These are phyloP conservation scores for Tephrocybe sp. DNA, from an alignment of 768 basidiomycete genomes.

Conservation along the genomic window DNA sequence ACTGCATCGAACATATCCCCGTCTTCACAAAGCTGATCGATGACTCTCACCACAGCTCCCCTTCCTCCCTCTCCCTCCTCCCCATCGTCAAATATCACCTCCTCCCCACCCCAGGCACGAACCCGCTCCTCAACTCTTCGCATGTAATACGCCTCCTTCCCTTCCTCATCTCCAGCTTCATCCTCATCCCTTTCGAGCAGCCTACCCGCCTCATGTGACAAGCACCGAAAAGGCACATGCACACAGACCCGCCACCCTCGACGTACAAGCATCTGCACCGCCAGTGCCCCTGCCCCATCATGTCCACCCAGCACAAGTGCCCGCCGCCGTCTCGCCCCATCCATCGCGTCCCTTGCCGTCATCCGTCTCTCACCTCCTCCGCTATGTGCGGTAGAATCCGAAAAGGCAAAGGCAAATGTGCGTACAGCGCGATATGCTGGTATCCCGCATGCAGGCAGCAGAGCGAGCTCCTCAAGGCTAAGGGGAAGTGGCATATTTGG, in stretches of 20 bases:
- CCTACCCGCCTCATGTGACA: conserved; percentile 11
- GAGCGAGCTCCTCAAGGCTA: conserved; percentile 71
- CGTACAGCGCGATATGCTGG: conserved; percentile 82
- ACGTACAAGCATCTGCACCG: conserved; percentile 70
- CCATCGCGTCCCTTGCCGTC: conserved; percentile 5
- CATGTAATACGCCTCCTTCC: conserved; percentile 40
- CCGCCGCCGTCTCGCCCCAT: conserved; percentile 25
- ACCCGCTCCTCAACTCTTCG: conserved; percentile 48
- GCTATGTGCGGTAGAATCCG: conserved; percentile 6
- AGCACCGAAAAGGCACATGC: conserved; percentile 41
- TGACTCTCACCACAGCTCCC: conserved; percentile 46
- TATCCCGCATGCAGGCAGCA: conserved; percentile 76
- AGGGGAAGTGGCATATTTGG: conserved; percentile 13
- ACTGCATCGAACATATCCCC: conserved; percentile 74
- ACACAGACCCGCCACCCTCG: conserved; percentile 75
- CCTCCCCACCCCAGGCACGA: conserved; percentile 71
- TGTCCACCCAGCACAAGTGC: conserved; percentile 70
- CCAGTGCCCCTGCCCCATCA: conserved; percentile 73
- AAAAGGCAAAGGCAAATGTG: conserved; percentile 53
- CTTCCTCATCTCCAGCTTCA: conserved; percentile 3
- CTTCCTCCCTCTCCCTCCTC: conserved; percentile 34
- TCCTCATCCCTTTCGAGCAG: conserved; percentile 1
- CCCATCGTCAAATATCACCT: conserved; percentile 69
- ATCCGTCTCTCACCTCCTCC: conserved; percentile 4
- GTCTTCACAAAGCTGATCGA: conserved; percentile 48